Evolutionary conservation across 768 basidiomycete species (phyloP), one percentile per base, ranked within the genome.

Genomic region (Amanita polypyramis): DNA sequence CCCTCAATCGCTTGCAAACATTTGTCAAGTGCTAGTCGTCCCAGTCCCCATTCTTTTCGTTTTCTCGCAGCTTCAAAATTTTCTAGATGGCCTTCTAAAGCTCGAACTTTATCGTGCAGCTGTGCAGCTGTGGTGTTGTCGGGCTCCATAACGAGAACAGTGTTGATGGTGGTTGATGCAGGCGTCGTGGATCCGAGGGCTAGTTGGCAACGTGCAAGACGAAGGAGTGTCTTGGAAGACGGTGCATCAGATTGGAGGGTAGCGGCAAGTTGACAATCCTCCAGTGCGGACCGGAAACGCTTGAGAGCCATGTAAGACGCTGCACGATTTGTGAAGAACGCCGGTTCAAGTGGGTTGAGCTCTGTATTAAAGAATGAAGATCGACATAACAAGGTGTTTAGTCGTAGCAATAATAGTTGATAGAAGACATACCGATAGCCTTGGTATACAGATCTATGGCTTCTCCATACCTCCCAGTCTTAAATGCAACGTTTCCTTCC

Each of bases 301-400:
- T 91, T 90, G 43, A 86, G 60, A 0, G 80, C 77, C 77, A 94
- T 93, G 59, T 82, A 77, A 2, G 89, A 82, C 0, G 91, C 90
- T 0, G 91, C 90, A 23, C 90, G 80, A 61, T 94, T 94, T 0
- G 88, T 87, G 52, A 83, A 69, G 58, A 85, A 93, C 2, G 84
- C 73, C 0, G 89, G 79, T 62, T 92, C 85, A 3, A 68, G 55
- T 0, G 80, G 63, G 51, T 78, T 78, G 54, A 83, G 65, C 49
- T 77, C 79, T 84, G 46, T 14, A 44, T n/a, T 52, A 41, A 43
- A 11, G 17, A 11, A 39, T 30, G 33, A 40, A 12, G 20, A 5
- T 12, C 9, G 25, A 17, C 17, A 21, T 35, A 33, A 33, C 25
- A 4, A 7, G 25, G 25, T 40, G 8, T 14, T 4, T 44, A 47